Base-by-base conservation (phyloP, 2,329 filamentous ascomycete genomes). In the Fusarium sp. region DNA sequence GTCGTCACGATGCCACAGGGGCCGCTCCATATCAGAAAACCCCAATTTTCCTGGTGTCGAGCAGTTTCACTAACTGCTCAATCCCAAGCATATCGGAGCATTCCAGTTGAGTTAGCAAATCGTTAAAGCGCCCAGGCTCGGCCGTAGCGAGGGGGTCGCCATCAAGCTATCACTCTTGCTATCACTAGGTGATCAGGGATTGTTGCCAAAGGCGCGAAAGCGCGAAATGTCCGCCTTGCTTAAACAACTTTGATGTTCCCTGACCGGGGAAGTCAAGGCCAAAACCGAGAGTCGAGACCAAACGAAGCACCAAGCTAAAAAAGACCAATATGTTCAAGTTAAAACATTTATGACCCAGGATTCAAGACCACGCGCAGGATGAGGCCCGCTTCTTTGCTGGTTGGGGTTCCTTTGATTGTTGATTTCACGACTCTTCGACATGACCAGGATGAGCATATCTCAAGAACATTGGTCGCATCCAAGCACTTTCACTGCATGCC, bases 1-100 rank as follows among this genome's bases (percentile, higher is more conserved):
- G 72, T 76, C 73, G 75, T 76, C 77, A 78, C 74, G 62, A 61
- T 73, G 49, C 63, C 60, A 72, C 65, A 75, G 67, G 72, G 70
- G 65, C 62, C 57, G 69, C 63, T 51, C 47, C 58, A 33, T 49
- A 51, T 28, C 41, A 70, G 33, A 66, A 48, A 45, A 41, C 57
- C 60, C 69, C 70, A 74, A 39, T 70, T 72, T 35, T 51, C 26
- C 45, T 47, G 48, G 38, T 69, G 44, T 64, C 44, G 39, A 56
- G 41, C 52, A 63, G 26, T 67, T 63, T 48, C 24, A 70, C 42
- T 38, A 70, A 61, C 31, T 33, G 31, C 38, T 52, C 36, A 69
- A 70, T 49, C 51, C 36, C 42, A 66, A 45, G 58, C 48, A 36
- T 55, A 44, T 60, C 54, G 57, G 63, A 62, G 56, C 44, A 57